Evolutionary conservation across 192 early-diverging fungal species (phyloP).

Genomic region (Dissophora ornata): DNA sequence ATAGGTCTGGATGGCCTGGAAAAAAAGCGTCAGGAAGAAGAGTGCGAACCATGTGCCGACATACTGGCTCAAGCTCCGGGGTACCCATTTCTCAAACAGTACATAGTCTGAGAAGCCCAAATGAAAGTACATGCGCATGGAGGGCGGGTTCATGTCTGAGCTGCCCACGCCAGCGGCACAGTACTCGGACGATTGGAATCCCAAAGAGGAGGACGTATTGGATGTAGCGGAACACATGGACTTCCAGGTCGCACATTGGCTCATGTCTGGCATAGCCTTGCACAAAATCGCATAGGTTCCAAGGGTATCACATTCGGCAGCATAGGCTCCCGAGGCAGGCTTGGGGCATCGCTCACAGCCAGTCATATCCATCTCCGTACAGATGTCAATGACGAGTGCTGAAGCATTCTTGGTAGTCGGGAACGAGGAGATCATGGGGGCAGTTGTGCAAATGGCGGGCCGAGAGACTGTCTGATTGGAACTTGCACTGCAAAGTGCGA

Average conservation of each 20-base stretch:
- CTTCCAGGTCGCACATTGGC: conserved; percentile 63
- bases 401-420: conserved; percentile 61
- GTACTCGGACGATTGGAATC: conserved; percentile 42
- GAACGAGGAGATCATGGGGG: conserved; percentile 54
- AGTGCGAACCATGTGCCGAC: conserved; percentile 61
- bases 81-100: conserved; percentile 73
- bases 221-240: conserved; percentile 57
- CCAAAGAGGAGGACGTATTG: conserved; percentile 16
- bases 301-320: conserved; percentile 66
- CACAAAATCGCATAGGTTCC: conserved; percentile 67
- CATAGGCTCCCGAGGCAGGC: conserved; percentile 54
- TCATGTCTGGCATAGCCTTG: conserved; percentile 73
- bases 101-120: conserved; percentile 67
- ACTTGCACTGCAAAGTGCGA: conserved; percentile 45
- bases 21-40: conserved; percentile 64
- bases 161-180: conserved; percentile 44
- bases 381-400: conserved; percentile 57
- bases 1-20: conserved; percentile 57
- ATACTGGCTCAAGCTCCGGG: conserved; percentile 61
- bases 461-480: conserved; percentile 23
- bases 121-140: conserved; percentile 79
- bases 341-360: conserved; percentile 53
- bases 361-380: conserved; percentile 47
- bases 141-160: conserved; percentile 52
- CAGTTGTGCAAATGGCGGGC: conserved; percentile 41